Percentiles rank a stretch among this genome's conserved stretches.
phyloP scores from a whole-genome alignment of 2,329 filamentous ascomycete species.

The Xylaria polymorpha region DNA sequence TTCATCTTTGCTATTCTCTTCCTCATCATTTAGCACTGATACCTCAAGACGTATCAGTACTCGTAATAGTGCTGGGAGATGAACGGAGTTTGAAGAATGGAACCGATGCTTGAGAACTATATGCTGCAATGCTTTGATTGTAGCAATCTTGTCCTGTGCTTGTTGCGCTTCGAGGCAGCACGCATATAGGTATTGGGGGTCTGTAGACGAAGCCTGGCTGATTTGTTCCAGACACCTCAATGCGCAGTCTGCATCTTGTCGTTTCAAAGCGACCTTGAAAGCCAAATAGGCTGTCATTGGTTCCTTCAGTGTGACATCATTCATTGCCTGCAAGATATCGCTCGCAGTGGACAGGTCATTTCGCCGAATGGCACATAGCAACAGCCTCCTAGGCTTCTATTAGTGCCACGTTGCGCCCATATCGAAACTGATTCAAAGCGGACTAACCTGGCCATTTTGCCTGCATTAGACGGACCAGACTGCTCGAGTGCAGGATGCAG shows the following conservation, averaged over 20 bases:
- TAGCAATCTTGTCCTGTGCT: constrained; percentile 69
- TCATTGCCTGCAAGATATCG: constrained; percentile 69
- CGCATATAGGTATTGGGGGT: constrained; percentile 77
- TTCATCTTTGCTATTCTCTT: constrained; percentile 36
- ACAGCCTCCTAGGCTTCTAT: constrained; percentile 69
- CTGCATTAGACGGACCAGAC: constrained; percentile 72
- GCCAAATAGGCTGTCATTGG: constrained; percentile 77
- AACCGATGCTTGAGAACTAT: constrained; percentile 68
- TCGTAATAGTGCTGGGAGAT: constrained; percentile 73
- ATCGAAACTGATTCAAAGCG: constrained; percentile 17
- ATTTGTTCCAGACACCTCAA: constrained; percentile 72
- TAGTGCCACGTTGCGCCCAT: constrained; percentile 28
- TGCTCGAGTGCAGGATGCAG: constrained; percentile 74
- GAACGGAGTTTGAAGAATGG: constrained; percentile 59
- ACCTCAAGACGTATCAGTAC: constrained; percentile 66
- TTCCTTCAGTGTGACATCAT: constrained; percentile 67
- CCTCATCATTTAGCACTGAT: constrained; percentile 54
- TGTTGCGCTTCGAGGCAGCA: constrained; percentile 82
- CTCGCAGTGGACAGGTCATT: constrained; percentile 66
- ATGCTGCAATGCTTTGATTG: constrained; percentile 68
- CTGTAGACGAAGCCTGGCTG: constrained; percentile 61
- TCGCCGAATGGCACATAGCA: constrained; percentile 74
- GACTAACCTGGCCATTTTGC: constrained; percentile 73
- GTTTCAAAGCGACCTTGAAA: constrained; percentile 76
- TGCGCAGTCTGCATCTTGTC: constrained; percentile 68